Percentiles rank a stretch among this genome's conserved stretches.
phyloP scores from a whole-genome alignment of 2,329 filamentous ascomycete species.

The Tolypocladium pustulatum region DNA sequence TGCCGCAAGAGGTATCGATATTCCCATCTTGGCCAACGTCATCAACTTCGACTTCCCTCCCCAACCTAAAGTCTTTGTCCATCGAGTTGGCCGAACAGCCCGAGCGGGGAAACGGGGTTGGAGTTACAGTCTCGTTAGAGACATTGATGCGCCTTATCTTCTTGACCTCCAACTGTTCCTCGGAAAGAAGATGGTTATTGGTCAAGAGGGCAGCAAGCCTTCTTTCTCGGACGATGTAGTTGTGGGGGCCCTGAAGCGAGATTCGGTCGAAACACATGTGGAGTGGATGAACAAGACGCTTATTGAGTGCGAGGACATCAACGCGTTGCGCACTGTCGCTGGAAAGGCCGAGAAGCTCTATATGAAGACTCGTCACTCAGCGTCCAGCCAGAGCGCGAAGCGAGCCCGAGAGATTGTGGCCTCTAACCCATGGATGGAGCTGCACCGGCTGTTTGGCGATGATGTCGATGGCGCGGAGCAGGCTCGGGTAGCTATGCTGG shows the following conservation, averaged over 20 bases:
- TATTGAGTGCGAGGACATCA: constrained; percentile 64
- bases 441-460: constrained; percentile 73
- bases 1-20: constrained; percentile 94
- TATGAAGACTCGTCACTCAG: constrained; percentile 77
- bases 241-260: constrained; percentile 64
- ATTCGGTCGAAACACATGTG: constrained; percentile 61
- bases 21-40: constrained; percentile 89
- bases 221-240: constrained; percentile 79
- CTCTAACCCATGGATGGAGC: constrained; percentile 58
- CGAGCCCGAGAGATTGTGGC: constrained; percentile 68
- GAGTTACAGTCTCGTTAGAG: constrained; percentile 86
- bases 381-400: constrained; percentile 83
- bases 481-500: constrained; percentile 76
- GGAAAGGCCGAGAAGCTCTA: constrained; percentile 90
- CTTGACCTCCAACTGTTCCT: constrained; percentile 92
- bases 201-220: constrained; percentile 49
- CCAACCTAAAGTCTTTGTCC: constrained; percentile 93
- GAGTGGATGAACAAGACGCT: constrained; percentile 80
- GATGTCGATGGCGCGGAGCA: constrained; percentile 55
- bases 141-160: constrained; percentile 82
- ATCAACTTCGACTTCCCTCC: constrained; percentile 98
- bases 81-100: constrained; percentile 91
- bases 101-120: constrained; percentile 87
- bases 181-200: constrained; percentile 70
- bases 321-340: constrained; percentile 60